Evolutionary conservation across 257 asterid genomes (phyloP), one percentile per base, ranked within the genome.

Genomic region (Misopates orontium): DNA sequence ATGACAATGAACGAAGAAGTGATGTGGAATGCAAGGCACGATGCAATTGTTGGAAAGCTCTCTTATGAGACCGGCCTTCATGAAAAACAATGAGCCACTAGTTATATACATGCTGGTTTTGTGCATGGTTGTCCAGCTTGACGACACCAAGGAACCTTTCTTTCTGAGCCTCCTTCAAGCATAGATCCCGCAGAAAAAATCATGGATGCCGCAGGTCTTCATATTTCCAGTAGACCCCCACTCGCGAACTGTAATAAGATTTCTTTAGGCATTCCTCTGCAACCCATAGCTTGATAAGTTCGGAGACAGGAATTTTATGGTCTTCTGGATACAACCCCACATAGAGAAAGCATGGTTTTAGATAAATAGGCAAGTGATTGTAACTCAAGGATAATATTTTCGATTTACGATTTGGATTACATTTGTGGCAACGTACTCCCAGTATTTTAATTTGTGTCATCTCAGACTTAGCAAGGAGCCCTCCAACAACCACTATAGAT

Each of bases 201-300:
- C 60, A 54, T 54, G 60, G 60, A 54, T 54, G 4, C 60, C 19
- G 39, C 24, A 54, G 22, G n/a, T 21, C 22, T 54, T 54, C 6
- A 54, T 54, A 12, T 23, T 54, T 32, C 31, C 31, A 1, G 18
- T 54, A 13, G 31, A 54, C 31, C 60, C 60, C n/a, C 24, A 25
- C 60, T 54, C 1, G 8, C 42, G 24, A 54, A 54, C 60, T 6
- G 4, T 15, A 4, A 54, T 54, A 8, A 54, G 60, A 54, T 54
- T 54, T 54, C 60, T 54, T 54, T 32, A 54, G 60, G 22, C 21
- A 54, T 54, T 39, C 60, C n/a, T 54, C 60, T 9, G 39, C 60
- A 54, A 54, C 60, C 60, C 60, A 54, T 23, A 54, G 31, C 15
- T 54, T 32, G n/a, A 54, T 23, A 21, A 54, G 60, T 32, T 32